Base-by-base conservation (phyloP, 1,284 basidiomycete species). In the Rhodotorula sp. region DNA sequence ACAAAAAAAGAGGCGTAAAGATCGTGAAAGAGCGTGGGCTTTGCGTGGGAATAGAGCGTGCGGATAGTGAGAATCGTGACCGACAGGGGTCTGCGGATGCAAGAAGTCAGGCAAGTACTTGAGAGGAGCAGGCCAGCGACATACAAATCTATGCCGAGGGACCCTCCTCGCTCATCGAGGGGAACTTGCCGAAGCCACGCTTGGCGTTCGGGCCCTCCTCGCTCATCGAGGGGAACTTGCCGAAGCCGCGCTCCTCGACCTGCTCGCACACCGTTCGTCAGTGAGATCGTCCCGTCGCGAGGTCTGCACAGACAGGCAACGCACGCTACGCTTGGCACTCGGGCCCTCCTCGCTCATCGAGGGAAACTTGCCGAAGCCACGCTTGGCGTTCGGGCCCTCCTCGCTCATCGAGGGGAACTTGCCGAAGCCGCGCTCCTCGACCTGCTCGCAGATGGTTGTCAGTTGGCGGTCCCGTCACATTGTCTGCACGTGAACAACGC, bases 371-470 rank as follows among this genome's bases (percentile, higher is more conserved):
- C 64, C 57, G 57, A 57, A 66, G 25, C 53, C 44, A 49, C 61
- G 55, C 60, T 57, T 50, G 23, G 49, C 49, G 7, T 17, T 50
- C n/a, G 19, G n/a, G 27, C 17, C 27, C 44, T 42, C 50, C 27
- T 53, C 63, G 59, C 57, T 66, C 57, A 19, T 45, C 44, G 49
- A 45, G 14, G 25, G 14, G 25, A 7, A 34, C 49, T 42, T n/a
- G 42, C 64, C 57, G 57, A 57, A 66, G 25, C 53, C 44, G 57
- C 61, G 55, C 60, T 57, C 54, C 45, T 52, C 49, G 27, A 61
- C 41, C 66, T 62, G 45, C 7, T 4, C n/a, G n/a, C 5, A 17
- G 27, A 9, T 21, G 42, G 44, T 34, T 7, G 34, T 34, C 34
- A 34, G 34, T 34, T 34, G 34, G 34, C 34, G 34, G 34, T 34